A percentile compares a stretch with the other conserved stretches of the same genome.
Evolutionary conservation across 1,284 basidiomycete genomes (phyloP).

Genomic region (Cryptococcus sp.): DNA sequence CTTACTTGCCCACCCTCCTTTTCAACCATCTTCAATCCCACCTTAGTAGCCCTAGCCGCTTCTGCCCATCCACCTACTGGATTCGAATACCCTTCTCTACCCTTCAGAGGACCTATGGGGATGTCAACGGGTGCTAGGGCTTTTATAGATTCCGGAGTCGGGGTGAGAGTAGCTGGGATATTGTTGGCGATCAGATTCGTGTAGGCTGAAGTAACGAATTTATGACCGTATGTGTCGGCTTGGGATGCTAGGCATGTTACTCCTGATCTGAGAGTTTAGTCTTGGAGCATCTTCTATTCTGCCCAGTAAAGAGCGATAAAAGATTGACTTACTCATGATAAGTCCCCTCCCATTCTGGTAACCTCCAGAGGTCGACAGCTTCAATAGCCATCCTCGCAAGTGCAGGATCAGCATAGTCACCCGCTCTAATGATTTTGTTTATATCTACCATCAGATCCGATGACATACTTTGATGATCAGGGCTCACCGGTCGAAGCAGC

Average conservation of each 20-base stretch:
- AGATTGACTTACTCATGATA: conserved; percentile 67
- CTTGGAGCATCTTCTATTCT: background rate
- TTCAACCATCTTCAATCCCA: conserved; percentile 59
- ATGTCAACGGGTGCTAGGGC: conserved; percentile 14
- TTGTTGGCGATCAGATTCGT: conserved; percentile 26
- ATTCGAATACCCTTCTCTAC: conserved; percentile 62
- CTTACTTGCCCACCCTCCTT: conserved; percentile 61
- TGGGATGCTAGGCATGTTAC: conserved; percentile 32
- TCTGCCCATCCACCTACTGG: conserved; percentile 79
- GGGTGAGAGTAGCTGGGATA: conserved; percentile 22
- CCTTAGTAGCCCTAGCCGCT: conserved; percentile 62
- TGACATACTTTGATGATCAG: background rate
- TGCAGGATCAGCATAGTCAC: conserved; percentile 44
- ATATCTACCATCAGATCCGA: background rate
- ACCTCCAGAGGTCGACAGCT: conserved; percentile 43
- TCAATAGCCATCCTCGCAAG: conserved; percentile 41
- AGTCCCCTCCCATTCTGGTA: conserved; percentile 61
- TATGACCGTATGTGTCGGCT: conserved; percentile 19
- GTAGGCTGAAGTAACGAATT: conserved; percentile 37
- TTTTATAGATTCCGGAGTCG: conserved; percentile 20
- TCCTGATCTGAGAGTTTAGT: conserved; percentile 28
- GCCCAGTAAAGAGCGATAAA: background rate
- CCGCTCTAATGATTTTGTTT: conserved; percentile 41
- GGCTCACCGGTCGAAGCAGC: conserved; percentile 45
- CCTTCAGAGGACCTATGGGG: conserved; percentile 26